These are phyloP conservation scores for Baorangia bicolor DNA, from an alignment of 768 basidiomycete genomes.

Conservation along the genomic window DNA sequence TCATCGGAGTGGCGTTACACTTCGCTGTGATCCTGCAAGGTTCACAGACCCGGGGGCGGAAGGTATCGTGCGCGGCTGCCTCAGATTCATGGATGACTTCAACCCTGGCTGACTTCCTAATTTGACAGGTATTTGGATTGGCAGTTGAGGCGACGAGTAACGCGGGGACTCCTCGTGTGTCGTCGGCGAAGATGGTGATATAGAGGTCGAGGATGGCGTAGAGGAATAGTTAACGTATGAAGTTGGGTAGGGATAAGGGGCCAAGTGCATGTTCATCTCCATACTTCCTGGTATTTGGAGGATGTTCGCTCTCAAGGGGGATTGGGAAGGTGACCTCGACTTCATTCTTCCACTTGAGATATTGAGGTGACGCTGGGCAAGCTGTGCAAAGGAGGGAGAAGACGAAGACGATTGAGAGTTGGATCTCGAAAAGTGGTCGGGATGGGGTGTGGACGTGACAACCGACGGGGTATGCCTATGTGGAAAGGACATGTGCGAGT, in stretches of 20 bases:
- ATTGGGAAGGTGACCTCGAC: constrained; percentile 32
- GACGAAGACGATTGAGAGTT: constrained; percentile 10
- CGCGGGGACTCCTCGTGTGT: constrained; percentile 15
- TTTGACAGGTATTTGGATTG: constrained; percentile 16
- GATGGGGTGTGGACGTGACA: constrained; percentile 44
- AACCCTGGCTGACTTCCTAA: constrained; percentile 18
- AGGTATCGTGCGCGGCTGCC: constrained; percentile 13
- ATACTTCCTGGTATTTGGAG: constrained; percentile 17
- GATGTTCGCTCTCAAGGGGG: constrained; percentile 26
- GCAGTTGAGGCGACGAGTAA: constrained; percentile 22
- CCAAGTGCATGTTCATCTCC: constrained; percentile 12
- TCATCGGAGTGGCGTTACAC: constrained; percentile 29
- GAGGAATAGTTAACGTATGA: constrained; percentile 55
- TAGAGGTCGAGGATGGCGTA: constrained; percentile 54
- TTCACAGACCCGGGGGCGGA: constrained; percentile 17
- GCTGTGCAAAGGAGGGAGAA: constrained; percentile 18
- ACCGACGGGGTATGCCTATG: constrained; percentile 51
- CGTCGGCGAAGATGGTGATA: constrained; percentile 46
- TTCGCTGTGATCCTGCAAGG: constrained; percentile 18
- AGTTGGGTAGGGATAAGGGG: constrained; percentile 15
- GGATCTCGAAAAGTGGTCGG: constrained; percentile 14
- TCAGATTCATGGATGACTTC: constrained; percentile 10
- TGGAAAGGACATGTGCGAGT: constrained; percentile 29
- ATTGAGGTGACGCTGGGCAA: constrained; percentile 28
- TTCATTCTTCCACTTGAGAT: constrained; percentile 25